Conservation (phyloP, 2,329 filamentous ascomycete species). For the Venturia pyrina region DNA sequence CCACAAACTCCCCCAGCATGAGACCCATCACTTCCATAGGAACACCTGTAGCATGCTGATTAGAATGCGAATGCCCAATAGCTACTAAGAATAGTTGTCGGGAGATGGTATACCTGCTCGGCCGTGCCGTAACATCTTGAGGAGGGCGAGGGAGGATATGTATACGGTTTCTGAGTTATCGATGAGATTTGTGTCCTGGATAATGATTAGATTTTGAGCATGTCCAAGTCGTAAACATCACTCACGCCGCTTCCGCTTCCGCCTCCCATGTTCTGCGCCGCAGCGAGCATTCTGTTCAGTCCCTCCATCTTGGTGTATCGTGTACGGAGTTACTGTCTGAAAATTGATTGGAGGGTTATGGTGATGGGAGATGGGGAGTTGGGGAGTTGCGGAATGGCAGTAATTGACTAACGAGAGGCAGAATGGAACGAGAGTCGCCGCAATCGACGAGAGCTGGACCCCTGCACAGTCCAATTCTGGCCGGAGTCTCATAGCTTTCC, state of each 20-base stretch:
- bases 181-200: conserved; percentile 77
- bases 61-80: not conserved
- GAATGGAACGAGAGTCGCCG: not conserved
- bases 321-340: not conserved
- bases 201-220: not conserved
- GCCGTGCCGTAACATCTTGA: conserved; percentile 98
- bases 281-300: conserved; percentile 77
- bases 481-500: not conserved
- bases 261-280: conserved; percentile 56
- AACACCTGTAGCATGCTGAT: conserved; percentile 37
- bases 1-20: conserved; percentile 97
- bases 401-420: not conserved
- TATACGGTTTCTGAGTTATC: conserved; percentile 99
- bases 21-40: conserved; percentile 99
- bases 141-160: conserved; percentile 90
- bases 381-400: not conserved
- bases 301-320: conserved; percentile 61
- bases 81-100: conserved; percentile 27
- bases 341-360: not conserved
- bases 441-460: not conserved
- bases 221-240: not conserved
- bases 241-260: conserved; percentile 21
- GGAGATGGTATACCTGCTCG: conserved; percentile 50
- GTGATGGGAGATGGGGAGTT: not conserved
- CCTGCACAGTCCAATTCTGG: not conserved